Evolutionary conservation across 306 rosid species (phyloP), one percentile per base, ranked within the genome.

Genomic region (Datisca glomerata): DNA sequence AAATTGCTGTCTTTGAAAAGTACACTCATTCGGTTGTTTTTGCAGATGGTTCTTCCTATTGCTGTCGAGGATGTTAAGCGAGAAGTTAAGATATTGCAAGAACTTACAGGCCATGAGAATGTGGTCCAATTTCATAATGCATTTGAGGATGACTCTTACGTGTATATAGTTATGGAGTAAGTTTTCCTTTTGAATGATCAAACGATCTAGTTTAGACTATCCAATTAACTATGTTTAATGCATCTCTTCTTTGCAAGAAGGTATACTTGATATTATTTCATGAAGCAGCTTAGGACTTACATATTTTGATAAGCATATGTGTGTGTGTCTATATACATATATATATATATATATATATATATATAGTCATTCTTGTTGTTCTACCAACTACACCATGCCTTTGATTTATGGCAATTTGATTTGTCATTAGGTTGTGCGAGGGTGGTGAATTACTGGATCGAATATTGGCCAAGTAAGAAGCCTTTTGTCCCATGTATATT

Each of bases 61-160:
- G 98, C 98, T 0, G 98, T 91, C 27, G 98, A 91, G 72, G 98
- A 91, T 67, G 98, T 91, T 46, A 91, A 80, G 72, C 75, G 98
- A 45, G 98, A 91, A 65, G 96, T 91, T 49, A 74, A 50, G 80
- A 91, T 91, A 61, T 68, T 91, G 85, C 69, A 67, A 74, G 85
- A 55, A 37, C 96, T 91, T 47, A 37, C 89, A 14, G 98, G 98
- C 58, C 98, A 91, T 47, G 98, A 91, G 76, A 91, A 91, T 32
- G 98, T 91, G 48, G 98, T 91, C 53, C 86, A 68, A 44, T 91
- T 78, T 65, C 57, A 62, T 53, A 70, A 84, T 49, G 96, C 96
- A 13, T 91, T 75, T 32, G 98, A 91, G 71, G 96, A 91, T 53
- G 85, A 78, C 44, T 75, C 93, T 21, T 84, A 80, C 43, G 98